Base-by-base conservation (phyloP, 208 protist genomes). In the Trypanosomatidae sp. region DNA sequence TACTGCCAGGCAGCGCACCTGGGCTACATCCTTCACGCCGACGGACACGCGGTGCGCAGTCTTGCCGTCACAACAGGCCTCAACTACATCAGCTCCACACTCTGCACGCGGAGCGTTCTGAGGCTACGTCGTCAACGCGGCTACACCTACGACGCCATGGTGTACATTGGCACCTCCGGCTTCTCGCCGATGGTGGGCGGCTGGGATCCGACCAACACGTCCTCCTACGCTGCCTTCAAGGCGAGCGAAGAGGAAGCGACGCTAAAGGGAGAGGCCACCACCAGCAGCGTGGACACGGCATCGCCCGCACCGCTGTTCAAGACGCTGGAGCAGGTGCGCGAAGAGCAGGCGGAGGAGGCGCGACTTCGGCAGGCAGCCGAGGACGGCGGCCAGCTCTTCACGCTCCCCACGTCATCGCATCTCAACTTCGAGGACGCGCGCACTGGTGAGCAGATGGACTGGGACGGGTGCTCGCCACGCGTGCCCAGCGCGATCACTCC, bases 111-210 rank as follows among this genome's bases (percentile, higher is more conserved):
- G 12, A 69, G 66, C 49, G 71, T 88, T 17, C 53, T 86, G 53
- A 67, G 44, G 59, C 67, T 80, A 52, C 82, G 80, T 41, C 69
- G 56, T 30, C 52, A 79, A 62, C 79, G 64, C 53, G 25, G 67
- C 71, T 50, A 80, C 17, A 39, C 49, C 25, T 83, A 80, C 52
- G 67, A 69, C 46, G 68, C 71, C n/a, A 74, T 91, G 36, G 78
- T 91, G 15, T 87, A 80, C 64, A 73, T 89, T 17, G 87, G 87
- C 41, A 91, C 84, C n/a, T 81, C 84, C 17, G 77, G 87, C 28
- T 86, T 89, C 56, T 91, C 87, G 50, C 87, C 87, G 55, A 81
- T 88, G 70, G 50, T 85, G 25, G 87, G 87, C 9, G 87, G 87
- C 15, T 87, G 73, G 70, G 73, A 91, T 46, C 87, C 87, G 15